Evolutionary conservation across 2,329 filamentous ascomycete species (phyloP).

Genomic region (Capronia epimyces): DNA sequence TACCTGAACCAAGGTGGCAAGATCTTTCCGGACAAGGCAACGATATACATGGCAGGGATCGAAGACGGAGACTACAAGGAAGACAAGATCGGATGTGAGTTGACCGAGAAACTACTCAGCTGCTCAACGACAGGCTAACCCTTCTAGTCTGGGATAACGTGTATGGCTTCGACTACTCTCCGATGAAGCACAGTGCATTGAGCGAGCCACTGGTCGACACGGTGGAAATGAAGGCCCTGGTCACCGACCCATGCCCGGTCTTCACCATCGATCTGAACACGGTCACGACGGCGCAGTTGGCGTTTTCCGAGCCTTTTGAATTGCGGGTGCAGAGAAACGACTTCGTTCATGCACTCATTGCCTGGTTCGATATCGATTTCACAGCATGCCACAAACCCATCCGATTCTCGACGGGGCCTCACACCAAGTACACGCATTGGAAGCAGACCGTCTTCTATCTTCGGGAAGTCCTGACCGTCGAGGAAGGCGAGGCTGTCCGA

Average conservation of each 20-base stretch:
- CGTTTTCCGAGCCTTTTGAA: conserved; percentile 73
- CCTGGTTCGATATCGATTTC: conserved; percentile 99
- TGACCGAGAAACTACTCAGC: background rate
- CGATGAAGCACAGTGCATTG: conserved; percentile 86
- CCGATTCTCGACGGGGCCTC: conserved; percentile 90
- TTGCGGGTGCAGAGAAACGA: conserved; percentile 77
- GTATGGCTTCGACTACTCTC: conserved; percentile 94
- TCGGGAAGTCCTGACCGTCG: conserved; percentile 83
- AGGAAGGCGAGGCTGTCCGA: conserved; percentile 73
- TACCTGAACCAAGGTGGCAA: conserved; percentile 82
- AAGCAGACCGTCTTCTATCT: conserved; percentile 99
- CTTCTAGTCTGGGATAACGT: conserved; percentile 93
- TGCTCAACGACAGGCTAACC: conserved; percentile 2
- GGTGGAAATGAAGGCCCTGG: conserved; percentile 93
- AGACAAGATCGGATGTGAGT: conserved; percentile 97
- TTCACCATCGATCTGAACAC: conserved; percentile 91
- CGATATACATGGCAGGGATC: conserved; percentile 92
- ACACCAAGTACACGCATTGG: conserved; percentile 99
- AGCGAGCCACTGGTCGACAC: conserved; percentile 96
- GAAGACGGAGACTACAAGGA: conserved; percentile 99
- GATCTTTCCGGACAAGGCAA: conserved; percentile 98
- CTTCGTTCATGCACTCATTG: conserved; percentile 92
- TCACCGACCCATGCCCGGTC: conserved; percentile 81
- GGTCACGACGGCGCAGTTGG: conserved; percentile 73
- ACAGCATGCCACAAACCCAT: conserved; percentile 97